Evolutionary conservation across 768 basidiomycete genomes (phyloP), one percentile per base, ranked within the genome.

Genomic region (Punctularia strigosozonata): DNA sequence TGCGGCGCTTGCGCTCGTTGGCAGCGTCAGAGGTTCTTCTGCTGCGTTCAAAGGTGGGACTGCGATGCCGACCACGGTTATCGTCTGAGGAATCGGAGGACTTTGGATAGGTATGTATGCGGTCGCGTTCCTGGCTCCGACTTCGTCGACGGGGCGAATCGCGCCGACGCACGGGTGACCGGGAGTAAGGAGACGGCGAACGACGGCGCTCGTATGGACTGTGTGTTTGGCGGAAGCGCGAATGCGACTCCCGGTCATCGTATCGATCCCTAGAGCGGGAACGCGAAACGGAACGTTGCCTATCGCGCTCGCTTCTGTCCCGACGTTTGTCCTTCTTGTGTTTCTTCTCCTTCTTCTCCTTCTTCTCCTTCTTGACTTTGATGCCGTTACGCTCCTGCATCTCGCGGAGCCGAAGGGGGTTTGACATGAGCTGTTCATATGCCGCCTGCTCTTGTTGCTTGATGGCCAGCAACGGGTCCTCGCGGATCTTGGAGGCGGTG

Each of bases 361-460:
- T 68, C 55, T 83, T 81, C 42, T 78, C 77, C 53, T 81, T 81
- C 63, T 85, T 83, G 4, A 76, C 67, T 51, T 81, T 80, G 36
- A 88, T 75, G n/a, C 87, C 87, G 39, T 79, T 78, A 26, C 77
- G 69, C 55, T 83, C 76, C 56, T 86, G 79, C 66, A 91, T 61
- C 55, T 87, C 79, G 40, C 79, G 75, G 33, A 91, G 63, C 18
- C 85, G 85, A 23, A 89, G 72, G 22, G 89, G 89, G 49, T 92
- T 91, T 35, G 81, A 75, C 64, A 87, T 69, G 26, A 95, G 64
- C 2, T 87, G 75, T 47, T 95, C 77, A 48, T 90, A 83, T 5
- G 90, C 85, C 6, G 86, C 82, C 54, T 95, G 91, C 59, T 99
- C 94, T 52, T 97, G 94, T 55, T 91, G 85, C 60, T 97, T 98